A percentile compares a stretch with the other conserved stretches of the same genome.
Conservation (phyloP, 345 rosid genomes). For the Carallia pectinifolia region DNA sequence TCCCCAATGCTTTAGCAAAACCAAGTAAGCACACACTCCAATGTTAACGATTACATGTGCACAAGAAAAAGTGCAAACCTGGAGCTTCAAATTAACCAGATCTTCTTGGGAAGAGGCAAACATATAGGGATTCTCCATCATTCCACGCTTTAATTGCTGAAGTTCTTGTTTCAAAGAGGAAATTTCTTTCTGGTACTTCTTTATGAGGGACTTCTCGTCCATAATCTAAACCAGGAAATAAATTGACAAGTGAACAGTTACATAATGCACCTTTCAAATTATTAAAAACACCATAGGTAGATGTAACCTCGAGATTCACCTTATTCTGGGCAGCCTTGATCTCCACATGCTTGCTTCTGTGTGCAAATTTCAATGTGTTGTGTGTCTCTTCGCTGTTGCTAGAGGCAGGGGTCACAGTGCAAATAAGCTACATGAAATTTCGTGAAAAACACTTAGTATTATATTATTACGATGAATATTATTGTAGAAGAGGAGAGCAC, state of each 20-base stretch:
- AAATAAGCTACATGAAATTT: slow-evolving; percentile 52
- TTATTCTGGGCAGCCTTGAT: slow-evolving; percentile 64
- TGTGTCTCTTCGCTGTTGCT: slow-evolving; percentile 72
- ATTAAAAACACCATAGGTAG: not conserved
- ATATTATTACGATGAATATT: not conserved
- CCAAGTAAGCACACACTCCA: slow-evolving; percentile 3
- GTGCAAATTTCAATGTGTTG: slow-evolving; percentile 74
- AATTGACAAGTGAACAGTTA: slow-evolving; percentile 8
- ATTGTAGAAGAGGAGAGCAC: not conserved
- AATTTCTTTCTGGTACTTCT: slow-evolving; percentile 72
- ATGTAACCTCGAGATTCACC: slow-evolving; percentile 32
- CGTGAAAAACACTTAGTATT: slow-evolving; percentile 8
- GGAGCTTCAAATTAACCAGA: slow-evolving; percentile 61
- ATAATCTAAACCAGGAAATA: slow-evolving; percentile 39
- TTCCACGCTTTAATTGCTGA: slow-evolving; percentile 53
- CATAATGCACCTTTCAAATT: slow-evolving; percentile 6
- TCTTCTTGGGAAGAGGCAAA: slow-evolving; percentile 53
- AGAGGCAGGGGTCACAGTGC: slow-evolving; percentile 72
- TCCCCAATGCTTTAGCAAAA: not conserved
- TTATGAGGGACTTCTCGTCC: slow-evolving; percentile 80
- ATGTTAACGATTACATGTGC: not conserved
- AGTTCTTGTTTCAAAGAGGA: slow-evolving; percentile 63
- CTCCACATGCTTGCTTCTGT: slow-evolving; percentile 63
- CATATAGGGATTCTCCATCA: slow-evolving; percentile 40
- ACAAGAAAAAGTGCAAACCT: slow-evolving; percentile 40